Evolutionary conservation across 31 red algal genomes (phyloP), one percentile per base, ranked within the genome.

Genomic region (Endocladia muricata): DNA sequence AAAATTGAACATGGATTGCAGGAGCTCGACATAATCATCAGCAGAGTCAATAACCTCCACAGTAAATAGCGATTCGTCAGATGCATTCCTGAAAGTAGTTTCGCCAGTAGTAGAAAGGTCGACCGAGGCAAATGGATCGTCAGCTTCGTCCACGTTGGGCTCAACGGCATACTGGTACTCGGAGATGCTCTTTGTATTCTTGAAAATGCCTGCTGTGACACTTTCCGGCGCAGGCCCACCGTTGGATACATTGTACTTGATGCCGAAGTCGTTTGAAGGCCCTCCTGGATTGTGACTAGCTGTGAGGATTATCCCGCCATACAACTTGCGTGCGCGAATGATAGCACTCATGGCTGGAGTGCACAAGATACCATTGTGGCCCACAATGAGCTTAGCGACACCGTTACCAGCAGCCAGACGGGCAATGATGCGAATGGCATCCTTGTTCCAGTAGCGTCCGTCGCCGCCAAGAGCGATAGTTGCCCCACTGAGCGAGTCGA

Each of bases 211-310:
- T 0, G 78, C 49, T 0, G 88, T 91, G 3, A 94, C 73, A 19
- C 37, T 62, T 71, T 95, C 92, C 21, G 89, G 79, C 2, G 96
- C 96, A 1, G 96, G 96, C 7, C 88, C 88, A 21, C 96, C 96
- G 22, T 90, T 91, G 47, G 65, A 49, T 4, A 93, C 82, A 37
- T 98, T 98, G 77, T 95, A 98, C 77, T 98, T 98, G 79, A 98
- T 92, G 0, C 96, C 96, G 57, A 84, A 99, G 88, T 99, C 96
- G 38, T 92, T 56, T 3, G 42, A 37, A 6, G 88, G 87, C 26
- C 96, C 96, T 19, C 92, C 96, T 9, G 92, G 92, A 70, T 99
- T 99, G 63, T 99, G 96, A 56, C 82, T 89, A 9, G 96, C 96
- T 2, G 96, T 99, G 37, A 99, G 80, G 41, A 95, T 90, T 49